Evolutionary conservation across 495 filamentous ascomycete species (phyloP).

Genomic region (Lophiotrema nucula): DNA sequence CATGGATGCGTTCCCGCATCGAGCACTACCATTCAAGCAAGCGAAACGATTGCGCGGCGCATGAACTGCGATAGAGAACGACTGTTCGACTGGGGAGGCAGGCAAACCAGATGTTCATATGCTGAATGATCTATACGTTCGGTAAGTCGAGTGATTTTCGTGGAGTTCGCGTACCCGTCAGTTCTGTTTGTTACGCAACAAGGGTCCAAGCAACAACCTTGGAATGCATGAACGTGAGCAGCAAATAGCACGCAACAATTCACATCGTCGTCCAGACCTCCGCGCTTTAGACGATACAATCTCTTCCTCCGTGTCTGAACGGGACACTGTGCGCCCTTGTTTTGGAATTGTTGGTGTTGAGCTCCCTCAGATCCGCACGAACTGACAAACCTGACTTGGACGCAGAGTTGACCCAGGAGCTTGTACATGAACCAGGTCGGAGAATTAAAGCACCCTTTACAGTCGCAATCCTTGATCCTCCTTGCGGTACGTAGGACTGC

Average conservation of each 20-base stretch:
- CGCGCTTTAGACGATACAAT: not conserved
- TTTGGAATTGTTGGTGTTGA: not conserved
- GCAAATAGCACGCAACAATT: not conserved
- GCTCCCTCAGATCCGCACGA: not conserved
- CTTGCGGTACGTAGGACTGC: not conserved
- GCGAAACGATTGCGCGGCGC: not conserved
- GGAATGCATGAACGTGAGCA: conserved; percentile 25
- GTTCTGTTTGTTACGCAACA: not conserved
- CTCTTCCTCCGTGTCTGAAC: not conserved
- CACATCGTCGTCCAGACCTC: not conserved
- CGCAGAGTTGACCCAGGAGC: not conserved
- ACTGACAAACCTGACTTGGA: too few relatives aligned
- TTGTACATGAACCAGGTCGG: not conserved
- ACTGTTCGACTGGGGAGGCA: conserved; percentile 11
- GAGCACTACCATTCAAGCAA: conserved; percentile 14
- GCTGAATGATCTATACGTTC: conserved; percentile 5
- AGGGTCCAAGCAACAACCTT: not conserved
- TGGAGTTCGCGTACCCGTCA: conserved; percentile 10
- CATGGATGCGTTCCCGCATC: not conserved
- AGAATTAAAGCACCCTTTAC: conserved; percentile 6
- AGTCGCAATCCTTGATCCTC: not conserved
- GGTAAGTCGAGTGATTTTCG: conserved; percentile 3
- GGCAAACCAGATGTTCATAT: not conserved
- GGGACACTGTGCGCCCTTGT: not conserved
- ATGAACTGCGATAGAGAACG: conserved; percentile 18